These are phyloP conservation scores for Ophiostoma perfectum DNA, from an alignment of 2,329 filamentous ascomycete genomes.

Conservation along the genomic window DNA sequence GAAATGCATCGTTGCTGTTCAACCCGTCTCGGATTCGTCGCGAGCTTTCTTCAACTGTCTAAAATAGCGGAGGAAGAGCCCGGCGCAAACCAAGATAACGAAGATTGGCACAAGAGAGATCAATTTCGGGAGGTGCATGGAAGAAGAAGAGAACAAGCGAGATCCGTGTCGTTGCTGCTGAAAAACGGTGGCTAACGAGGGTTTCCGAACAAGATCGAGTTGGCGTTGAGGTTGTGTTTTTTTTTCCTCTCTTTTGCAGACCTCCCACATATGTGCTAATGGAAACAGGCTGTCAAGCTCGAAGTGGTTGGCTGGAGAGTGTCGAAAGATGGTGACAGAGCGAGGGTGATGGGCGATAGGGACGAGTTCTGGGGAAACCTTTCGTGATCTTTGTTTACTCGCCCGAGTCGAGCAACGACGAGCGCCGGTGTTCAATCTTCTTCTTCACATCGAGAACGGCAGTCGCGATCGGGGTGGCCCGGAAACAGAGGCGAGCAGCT, in stretches of 20 bases:
- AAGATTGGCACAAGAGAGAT: background rate
- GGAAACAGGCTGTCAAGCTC: background rate
- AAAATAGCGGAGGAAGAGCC: background rate
- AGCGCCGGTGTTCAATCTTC: background rate
- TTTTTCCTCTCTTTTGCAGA: background rate
- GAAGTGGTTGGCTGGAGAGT: background rate
- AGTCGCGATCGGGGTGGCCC: background rate
- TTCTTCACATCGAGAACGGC: background rate
- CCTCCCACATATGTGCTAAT: background rate
- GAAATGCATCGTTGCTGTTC: conserved; percentile 34
- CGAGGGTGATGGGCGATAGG: background rate
- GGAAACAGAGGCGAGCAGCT: background rate
- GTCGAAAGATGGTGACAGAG: background rate
- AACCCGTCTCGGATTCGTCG: background rate
- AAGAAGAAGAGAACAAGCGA: background rate
- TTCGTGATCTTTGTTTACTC: background rate
- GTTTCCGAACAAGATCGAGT: background rate
- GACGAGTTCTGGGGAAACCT: background rate
- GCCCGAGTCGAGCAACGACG: background rate
- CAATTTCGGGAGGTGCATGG: background rate
- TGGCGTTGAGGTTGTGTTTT: background rate
- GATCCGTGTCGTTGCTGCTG: background rate
- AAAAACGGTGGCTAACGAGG: background rate
- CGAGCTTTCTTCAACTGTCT: background rate
- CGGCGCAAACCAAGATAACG: background rate